Evolutionary conservation across 108 stramenopile species (phyloP), one percentile per base, ranked within the genome.

Genomic region (Skeletonema menzelii): DNA sequence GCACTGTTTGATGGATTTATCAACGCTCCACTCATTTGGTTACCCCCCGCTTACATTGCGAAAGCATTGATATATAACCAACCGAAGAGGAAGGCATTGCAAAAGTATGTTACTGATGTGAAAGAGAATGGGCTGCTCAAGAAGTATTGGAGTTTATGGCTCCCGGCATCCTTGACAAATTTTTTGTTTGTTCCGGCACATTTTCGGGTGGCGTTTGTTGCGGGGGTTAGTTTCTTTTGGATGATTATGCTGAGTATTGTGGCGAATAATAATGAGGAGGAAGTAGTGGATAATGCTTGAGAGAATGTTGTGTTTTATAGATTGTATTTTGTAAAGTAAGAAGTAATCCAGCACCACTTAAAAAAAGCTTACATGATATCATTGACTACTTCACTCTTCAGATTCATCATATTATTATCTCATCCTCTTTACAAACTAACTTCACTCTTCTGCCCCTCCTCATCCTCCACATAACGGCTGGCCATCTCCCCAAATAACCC

Each of bases 401-500:
- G 1, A 13, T 40, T 2, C 38, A 40, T 40, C 13, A 8, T 15
- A 15, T 22, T 15, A 3, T 5, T 22, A 15, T 22, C 20, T 5
- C 10, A 10, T 53, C 49, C 19, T 53, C 22, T 10, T 60, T 11
- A 60, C 30, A 80, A 59, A 65, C 68, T 70, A 58, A 80, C 79
- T 31, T 80, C 80, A 66, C 69, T 75, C 49, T 61, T 55, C 55
- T 71, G 59, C 62, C 74, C 70, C 26, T 57, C 70, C n/a, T 32
- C 66, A 47, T 75, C 60, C 35, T 80, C 79, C 4, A 75, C 60
- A 68, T 82, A 82, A 30, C 58, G 56, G 37, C 65, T 70, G 3
- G 73, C 80, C 80, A 82, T 82, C 65, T 67, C 69, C 60, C 80
- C 69, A 62, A 82, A 82, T 59, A 82, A 57, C 59, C 75, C 80